phyloP scores from a whole-genome alignment of 768 basidiomycete species.

The Ramaria sp. region DNA sequence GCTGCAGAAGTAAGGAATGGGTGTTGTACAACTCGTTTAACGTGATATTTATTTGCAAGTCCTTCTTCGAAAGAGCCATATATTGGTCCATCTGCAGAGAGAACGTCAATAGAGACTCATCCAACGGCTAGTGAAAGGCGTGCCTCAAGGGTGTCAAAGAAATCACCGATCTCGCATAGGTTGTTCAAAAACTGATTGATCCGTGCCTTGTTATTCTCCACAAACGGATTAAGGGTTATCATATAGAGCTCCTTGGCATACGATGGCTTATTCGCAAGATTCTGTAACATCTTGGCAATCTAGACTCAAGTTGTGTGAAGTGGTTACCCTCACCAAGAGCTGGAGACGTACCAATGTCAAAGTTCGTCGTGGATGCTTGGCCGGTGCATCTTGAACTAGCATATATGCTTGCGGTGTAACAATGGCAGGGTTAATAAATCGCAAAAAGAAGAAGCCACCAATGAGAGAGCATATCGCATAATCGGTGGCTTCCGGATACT shows the following conservation, averaged over 20 bases:
- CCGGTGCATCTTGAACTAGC: slow-evolving; percentile 96
- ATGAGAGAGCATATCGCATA: slow-evolving; percentile 98
- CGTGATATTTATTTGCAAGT: slow-evolving; percentile 95
- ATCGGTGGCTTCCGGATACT: slow-evolving; percentile 98
- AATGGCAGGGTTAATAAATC: slow-evolving; percentile 98
- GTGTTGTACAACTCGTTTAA: slow-evolving; percentile 99
- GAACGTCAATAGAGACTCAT: not conserved
- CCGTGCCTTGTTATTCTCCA: slow-evolving; percentile 95
- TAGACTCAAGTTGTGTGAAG: slow-evolving; percentile 21
- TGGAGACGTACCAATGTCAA: slow-evolving; percentile 61
- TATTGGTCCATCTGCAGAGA: slow-evolving; percentile 93
- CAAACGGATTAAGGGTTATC: slow-evolving; percentile 97
- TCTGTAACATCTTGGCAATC: slow-evolving; percentile 99
- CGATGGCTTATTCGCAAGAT: slow-evolving; percentile 96
- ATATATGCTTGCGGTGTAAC: slow-evolving; percentile 99
- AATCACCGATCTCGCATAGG: slow-evolving; percentile 97
- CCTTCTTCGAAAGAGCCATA: slow-evolving; percentile 99
- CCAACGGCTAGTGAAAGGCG: slow-evolving; percentile 13
- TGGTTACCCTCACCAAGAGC: not conserved
- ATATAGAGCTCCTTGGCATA: slow-evolving; percentile 98
- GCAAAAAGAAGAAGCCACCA: slow-evolving; percentile 99
- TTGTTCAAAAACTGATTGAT: slow-evolving; percentile 97
- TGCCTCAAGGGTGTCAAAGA: slow-evolving; percentile 97
- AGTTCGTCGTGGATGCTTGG: slow-evolving; percentile 94
- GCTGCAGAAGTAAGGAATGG: slow-evolving; percentile 88